A percentile compares a stretch with the other conserved stretches of the same genome.
Conservation (phyloP, 2,329 filamentous ascomycete genomes). For the Thielaviopsis punctulata region DNA sequence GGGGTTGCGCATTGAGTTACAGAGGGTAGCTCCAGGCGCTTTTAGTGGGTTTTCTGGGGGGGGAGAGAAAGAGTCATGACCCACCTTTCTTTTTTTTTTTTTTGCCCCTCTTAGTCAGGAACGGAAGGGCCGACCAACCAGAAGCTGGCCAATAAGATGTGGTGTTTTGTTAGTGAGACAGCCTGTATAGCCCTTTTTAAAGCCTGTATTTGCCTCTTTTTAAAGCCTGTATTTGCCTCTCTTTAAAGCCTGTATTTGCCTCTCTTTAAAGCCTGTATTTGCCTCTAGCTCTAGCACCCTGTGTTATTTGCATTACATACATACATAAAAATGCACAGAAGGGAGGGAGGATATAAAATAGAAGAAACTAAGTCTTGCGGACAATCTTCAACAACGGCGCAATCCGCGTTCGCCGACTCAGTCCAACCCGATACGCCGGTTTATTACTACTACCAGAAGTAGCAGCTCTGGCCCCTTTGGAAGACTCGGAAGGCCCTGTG, state of each 20-base stretch:
- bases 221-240: too few species aligned
- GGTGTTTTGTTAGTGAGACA: too few species aligned
- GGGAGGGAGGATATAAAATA: background rate
- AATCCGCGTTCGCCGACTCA: conserved; percentile 33
- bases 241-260: too few species aligned
- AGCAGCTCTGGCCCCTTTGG: background rate
- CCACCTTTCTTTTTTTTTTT: too few species aligned
- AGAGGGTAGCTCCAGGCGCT: too few species aligned
- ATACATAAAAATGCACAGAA: background rate
- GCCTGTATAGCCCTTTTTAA: background rate
- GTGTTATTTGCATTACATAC: too few species aligned
- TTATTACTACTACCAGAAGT: conserved; percentile 11
- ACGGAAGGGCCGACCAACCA: background rate
- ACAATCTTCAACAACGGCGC: conserved; percentile 33
- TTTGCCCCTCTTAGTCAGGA: background rate
- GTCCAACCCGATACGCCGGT: conserved; percentile 31
- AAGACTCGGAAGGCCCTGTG: background rate
- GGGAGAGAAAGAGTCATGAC: too few species aligned
- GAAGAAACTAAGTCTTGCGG: conserved; percentile 20
- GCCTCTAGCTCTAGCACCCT: too few species aligned
- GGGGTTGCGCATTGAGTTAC: too few species aligned
- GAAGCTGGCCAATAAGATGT: background rate
- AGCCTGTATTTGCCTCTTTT: too few species aligned
- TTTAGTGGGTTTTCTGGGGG: too few species aligned
- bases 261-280: too few species aligned